Evolutionary conservation across 257 asterid genomes (phyloP).

Genomic region (Petunia secreta): DNA sequence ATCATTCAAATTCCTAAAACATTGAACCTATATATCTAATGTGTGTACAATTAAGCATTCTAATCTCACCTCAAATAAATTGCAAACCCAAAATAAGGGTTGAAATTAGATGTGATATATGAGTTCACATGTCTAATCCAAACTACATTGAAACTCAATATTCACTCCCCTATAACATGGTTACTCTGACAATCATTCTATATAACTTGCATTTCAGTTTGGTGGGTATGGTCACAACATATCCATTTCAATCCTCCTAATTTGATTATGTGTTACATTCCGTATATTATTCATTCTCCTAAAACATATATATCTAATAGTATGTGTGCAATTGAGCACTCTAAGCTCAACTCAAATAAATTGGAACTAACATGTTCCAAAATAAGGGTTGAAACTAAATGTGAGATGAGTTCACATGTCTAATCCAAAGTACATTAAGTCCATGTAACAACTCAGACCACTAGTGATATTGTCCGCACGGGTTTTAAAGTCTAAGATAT

Average conservation of each 20-base stretch:
- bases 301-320: neutral
- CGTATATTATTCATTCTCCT: neutral
- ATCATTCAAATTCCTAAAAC: neutral
- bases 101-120: neutral
- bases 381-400: neutral
- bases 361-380: constrained; percentile 1
- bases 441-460: no score
- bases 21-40: neutral
- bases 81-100: neutral
- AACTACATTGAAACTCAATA: neutral
- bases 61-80: no score
- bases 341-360: no score
- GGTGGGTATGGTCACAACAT: neutral
- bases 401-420: neutral
- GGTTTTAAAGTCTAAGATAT: neutral
- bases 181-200: neutral
- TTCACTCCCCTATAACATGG: neutral
- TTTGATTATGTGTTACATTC: neutral
- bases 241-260: constrained; percentile 1
- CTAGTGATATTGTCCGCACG: neutral
- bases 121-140: neutral
- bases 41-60: no score
- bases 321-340: no score
- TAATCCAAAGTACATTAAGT: neutral
- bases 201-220: neutral